Conservation (phyloP, 805 yeast genomes). For the Spathaspora passalidarum region DNA sequence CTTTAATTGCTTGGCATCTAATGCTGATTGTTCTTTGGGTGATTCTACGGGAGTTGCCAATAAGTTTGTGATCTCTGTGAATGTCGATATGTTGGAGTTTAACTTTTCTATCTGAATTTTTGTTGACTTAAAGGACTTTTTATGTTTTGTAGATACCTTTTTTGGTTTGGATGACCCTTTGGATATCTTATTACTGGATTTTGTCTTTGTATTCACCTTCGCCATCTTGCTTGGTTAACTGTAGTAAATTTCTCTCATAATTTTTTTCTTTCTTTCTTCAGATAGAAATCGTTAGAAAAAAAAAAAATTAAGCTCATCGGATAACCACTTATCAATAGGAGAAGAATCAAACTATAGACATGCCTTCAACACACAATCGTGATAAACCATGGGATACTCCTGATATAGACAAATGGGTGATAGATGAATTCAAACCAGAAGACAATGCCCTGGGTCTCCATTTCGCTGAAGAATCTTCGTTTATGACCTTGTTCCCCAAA, state of each 20-base stretch:
- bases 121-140: conserved; percentile 27
- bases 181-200: neutral
- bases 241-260: too few species aligned
- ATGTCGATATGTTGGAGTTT: conserved; percentile 24
- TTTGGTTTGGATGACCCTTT: neutral
- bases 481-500: conserved; percentile 93
- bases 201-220: neutral
- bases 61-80: conserved; percentile 19
- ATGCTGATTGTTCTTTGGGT: conserved; percentile 22
- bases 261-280: neutral
- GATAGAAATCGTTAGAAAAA: neutral
- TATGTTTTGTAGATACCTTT: conserved; percentile 11
- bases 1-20: conserved; percentile 32
- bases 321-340: neutral
- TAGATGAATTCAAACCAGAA: conserved; percentile 84
- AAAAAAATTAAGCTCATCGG: conserved; percentile 3
- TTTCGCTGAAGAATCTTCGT: conserved; percentile 93
- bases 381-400: conserved; percentile 99
- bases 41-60: conserved; percentile 7
- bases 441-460: conserved; percentile 85
- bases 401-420: conserved; percentile 89
- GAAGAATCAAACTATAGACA: conserved; percentile 21
- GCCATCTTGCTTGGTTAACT: neutral
- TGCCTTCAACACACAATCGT: conserved; percentile 91
- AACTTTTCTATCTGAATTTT: conserved; percentile 31